Base-by-base conservation (phyloP, 148 eudicot genomes). In the Fagopyrum esculentum region DNA sequence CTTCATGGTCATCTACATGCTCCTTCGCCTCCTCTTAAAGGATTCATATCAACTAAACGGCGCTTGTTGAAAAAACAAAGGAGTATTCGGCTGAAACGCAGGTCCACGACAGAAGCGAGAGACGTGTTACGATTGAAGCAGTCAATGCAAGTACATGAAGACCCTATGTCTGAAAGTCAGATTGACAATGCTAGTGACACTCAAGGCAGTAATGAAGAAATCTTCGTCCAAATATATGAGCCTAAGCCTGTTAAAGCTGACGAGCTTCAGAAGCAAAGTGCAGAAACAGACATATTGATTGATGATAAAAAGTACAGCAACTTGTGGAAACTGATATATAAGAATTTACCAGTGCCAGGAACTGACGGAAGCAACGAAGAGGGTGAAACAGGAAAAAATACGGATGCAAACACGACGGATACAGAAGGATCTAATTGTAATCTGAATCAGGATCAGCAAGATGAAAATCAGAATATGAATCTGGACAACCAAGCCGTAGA, bases 1-100 rank as follows among this genome's bases (percentile, higher is more conserved):
- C 85, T 96, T 43, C 88, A 96, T 81, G 91, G 93, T 30, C 90
- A 82, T 73, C 75, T 76, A 60, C 81, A 84, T 73, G 82, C 80
- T 44, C 80, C 90, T 50, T 68, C 71, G 2, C 90, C 87, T 1
- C 84, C 86, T 1, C 72, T 79, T 19, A 90, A 87, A 75, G 88
- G 81, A 47, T 81, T 86, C 47, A 72, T 80, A 45, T 82, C 88
- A 61, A 81, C 77, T 48, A 92, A 77, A 74, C 78, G 94, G 71
- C 84, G 82, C 71, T 63, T 74, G n/a, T 0, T 77, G 50, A 85
- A 78, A 72, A 84, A 79, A 71, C 82, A 84, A 74, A 91, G 79
- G 84, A 88, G 79, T 72, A 72, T 78, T 73, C 80, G 75, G 51
- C 69, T 60, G 15, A 78, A 78, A 70, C 60, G 76, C 12, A 82